Evolutionary conservation across 805 yeast genomes (phyloP).

Genomic region (Sugiyamaella boreocaroliniensis): DNA sequence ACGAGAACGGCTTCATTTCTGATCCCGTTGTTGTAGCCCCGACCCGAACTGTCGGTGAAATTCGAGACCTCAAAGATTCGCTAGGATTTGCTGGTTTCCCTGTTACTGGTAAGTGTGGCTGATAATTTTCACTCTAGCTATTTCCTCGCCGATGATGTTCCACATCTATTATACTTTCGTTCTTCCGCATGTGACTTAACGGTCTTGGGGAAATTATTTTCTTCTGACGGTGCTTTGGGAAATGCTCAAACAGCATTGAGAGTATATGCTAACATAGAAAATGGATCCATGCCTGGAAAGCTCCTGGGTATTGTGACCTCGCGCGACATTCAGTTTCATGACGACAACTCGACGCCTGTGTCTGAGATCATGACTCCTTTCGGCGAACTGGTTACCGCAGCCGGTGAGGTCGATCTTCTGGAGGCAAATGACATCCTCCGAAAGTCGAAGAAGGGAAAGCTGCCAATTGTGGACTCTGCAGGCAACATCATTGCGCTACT

Average conservation of each 20-base stretch:
- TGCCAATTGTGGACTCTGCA: constrained; percentile 78
- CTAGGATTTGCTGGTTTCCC: constrained; percentile 98
- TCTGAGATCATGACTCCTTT: constrained; percentile 71
- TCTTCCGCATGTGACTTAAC: constrained; percentile 97
- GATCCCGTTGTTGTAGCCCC: constrained; percentile 88
- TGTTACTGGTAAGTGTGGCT: constrained; percentile 84
- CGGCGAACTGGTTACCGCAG: constrained; percentile 66
- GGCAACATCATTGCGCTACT: constrained; percentile 80
- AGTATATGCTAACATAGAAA: constrained; percentile 43
- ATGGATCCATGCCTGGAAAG: constrained; percentile 81
- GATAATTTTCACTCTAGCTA: constrained; percentile 1
- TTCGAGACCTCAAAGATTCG: constrained; percentile 57
- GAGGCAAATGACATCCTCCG: constrained; percentile 90
- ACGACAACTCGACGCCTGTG: constrained; percentile 54
- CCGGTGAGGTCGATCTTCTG: constrained; percentile 64
- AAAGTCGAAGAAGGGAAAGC: constrained; percentile 92
- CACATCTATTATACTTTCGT: constrained; percentile 84
- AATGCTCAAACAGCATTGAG: constrained; percentile 12
- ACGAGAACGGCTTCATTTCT: constrained; percentile 94
- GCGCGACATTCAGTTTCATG: constrained; percentile 94
- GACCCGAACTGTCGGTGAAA: constrained; percentile 68
- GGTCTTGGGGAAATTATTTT: constrained; percentile 79
- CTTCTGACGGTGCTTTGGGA: constrained; percentile 9
- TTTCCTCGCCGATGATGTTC: constrained; percentile 11
- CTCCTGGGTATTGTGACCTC: constrained; percentile 93